Conservation (phyloP, 176 grass and related monocot species). For the Cocos nucifera region DNA sequence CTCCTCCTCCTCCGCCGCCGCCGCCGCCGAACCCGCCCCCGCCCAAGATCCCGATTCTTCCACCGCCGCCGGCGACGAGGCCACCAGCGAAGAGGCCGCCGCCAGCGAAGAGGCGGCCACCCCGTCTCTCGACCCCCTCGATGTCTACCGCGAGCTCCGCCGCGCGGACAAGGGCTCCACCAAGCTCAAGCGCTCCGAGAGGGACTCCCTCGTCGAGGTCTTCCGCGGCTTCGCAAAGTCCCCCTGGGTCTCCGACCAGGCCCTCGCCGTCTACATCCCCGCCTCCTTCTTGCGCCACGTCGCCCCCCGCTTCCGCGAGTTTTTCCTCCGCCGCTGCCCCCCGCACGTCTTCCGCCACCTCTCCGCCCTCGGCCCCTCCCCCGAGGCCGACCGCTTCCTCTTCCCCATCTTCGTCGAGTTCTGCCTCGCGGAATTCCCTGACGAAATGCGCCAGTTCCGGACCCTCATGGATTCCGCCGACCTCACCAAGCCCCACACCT, state of each 20-base stretch:
- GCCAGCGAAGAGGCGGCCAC: no score
- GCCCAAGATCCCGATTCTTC: not conserved
- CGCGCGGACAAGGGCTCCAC: constrained; percentile 12
- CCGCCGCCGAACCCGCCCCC: not conserved
- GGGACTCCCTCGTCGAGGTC: constrained; percentile 34
- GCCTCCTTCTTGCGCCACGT: constrained; percentile 46
- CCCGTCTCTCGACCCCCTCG: constrained; percentile 12
- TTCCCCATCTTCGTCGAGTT: constrained; percentile 71
- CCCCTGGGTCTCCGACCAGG: constrained; percentile 62
- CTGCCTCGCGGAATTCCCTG: constrained; percentile 39
- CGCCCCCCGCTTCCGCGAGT: constrained; percentile 40
- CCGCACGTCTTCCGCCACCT: constrained; percentile 29
- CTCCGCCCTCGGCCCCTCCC: constrained; percentile 16
- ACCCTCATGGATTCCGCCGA: constrained; percentile 59
- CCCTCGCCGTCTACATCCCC: constrained; percentile 74
- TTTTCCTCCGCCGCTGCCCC: constrained; percentile 47
- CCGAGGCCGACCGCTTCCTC: constrained; percentile 48
- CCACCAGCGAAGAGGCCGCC: no score
- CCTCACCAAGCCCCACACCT: constrained; percentile 69
- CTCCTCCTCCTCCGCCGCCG: not conserved
- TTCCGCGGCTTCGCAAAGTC: constrained; percentile 57
- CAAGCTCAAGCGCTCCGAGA: constrained; percentile 28
- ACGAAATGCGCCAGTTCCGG: constrained; percentile 40
- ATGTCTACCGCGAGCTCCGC: constrained; percentile 57
- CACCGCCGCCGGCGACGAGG: not conserved